Conservation (phyloP, 2,329 filamentous ascomycete species). For the Verticillium isaacii region DNA sequence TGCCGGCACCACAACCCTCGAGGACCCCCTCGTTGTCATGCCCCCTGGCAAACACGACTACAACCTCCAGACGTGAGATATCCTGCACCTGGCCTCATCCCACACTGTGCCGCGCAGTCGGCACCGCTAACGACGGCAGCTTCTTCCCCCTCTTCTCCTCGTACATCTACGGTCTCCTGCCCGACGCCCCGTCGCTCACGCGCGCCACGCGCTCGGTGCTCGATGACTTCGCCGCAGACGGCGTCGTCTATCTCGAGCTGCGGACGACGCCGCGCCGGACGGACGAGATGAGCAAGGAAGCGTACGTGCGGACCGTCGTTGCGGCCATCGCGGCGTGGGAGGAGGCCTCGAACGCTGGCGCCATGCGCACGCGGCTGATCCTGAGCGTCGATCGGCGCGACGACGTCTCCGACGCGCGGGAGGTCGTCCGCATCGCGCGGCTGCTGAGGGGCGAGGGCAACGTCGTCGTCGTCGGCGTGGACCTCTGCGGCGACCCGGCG, state of each 20-base stretch:
- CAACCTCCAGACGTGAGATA: constrained; percentile 57
- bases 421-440: constrained; percentile 60
- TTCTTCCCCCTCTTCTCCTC: constrained; percentile 76
- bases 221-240: constrained; percentile 61
- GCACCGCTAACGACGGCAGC: constrained; percentile 28
- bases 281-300: constrained; percentile 50
- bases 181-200: constrained; percentile 53
- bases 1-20: constrained; percentile 46
- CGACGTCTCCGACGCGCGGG: constrained; percentile 52
- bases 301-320: constrained; percentile 64
- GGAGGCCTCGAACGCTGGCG: constrained; percentile 24
- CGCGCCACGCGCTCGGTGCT: constrained; percentile 64
- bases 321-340: constrained; percentile 54
- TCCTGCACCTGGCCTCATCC: constrained; percentile 5
- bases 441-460: constrained; percentile 40
- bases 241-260: constrained; percentile 73
- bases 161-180: constrained; percentile 74
- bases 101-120: neutral
- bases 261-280: constrained; percentile 66
- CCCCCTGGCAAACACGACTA: constrained; percentile 68
- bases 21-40: constrained; percentile 67
- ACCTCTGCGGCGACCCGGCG: constrained; percentile 72
- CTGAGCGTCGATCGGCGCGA: constrained; percentile 69
- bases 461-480: constrained; percentile 60
- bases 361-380: constrained; percentile 61